Conservation (phyloP, 345 rosid species). For the Salix caprea region DNA sequence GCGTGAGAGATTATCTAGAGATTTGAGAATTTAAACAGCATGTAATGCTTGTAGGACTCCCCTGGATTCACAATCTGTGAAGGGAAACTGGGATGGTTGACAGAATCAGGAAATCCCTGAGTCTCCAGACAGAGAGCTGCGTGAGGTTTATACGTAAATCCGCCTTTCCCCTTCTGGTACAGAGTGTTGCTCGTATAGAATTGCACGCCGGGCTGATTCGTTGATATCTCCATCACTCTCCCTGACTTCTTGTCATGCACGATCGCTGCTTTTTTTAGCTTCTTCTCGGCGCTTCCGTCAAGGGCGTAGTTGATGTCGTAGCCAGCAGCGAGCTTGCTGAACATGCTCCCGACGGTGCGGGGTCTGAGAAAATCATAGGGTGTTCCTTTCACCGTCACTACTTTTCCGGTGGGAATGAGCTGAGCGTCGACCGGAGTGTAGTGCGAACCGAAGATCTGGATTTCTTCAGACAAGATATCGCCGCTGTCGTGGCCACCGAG, state of each 20-base stretch:
- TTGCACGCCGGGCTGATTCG: constrained; percentile 74
- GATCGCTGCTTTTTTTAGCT: constrained; percentile 49
- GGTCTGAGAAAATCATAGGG: constrained; percentile 71
- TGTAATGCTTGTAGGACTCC: constrained; percentile 53
- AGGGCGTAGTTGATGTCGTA: constrained; percentile 77
- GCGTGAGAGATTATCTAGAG: neutral
- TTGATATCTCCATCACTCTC: constrained; percentile 57
- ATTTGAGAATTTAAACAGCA: constrained; percentile 52
- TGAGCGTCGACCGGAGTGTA: constrained; percentile 58
- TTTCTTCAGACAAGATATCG: constrained; percentile 56
- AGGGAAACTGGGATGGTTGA: constrained; percentile 73
- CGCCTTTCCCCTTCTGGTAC: constrained; percentile 68
- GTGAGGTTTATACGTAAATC: constrained; percentile 48
- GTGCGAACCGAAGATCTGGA: constrained; percentile 58
- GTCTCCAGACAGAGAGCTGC: constrained; percentile 86
- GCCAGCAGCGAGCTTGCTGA: constrained; percentile 50
- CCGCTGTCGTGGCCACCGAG: constrained; percentile 76
- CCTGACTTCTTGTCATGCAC: constrained; percentile 65
- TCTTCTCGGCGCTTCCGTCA: constrained; percentile 26
- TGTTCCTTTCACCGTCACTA: constrained; percentile 60
- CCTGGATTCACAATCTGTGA: constrained; percentile 57
- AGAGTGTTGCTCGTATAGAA: constrained; percentile 63
- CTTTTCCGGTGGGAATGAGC: constrained; percentile 72
- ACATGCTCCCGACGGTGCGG: constrained; percentile 43
- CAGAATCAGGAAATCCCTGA: constrained; percentile 68